These are phyloP conservation scores for Eimeria necatrix DNA, from an alignment of 169 alveolate genomes.

Conservation along the genomic window DNA sequence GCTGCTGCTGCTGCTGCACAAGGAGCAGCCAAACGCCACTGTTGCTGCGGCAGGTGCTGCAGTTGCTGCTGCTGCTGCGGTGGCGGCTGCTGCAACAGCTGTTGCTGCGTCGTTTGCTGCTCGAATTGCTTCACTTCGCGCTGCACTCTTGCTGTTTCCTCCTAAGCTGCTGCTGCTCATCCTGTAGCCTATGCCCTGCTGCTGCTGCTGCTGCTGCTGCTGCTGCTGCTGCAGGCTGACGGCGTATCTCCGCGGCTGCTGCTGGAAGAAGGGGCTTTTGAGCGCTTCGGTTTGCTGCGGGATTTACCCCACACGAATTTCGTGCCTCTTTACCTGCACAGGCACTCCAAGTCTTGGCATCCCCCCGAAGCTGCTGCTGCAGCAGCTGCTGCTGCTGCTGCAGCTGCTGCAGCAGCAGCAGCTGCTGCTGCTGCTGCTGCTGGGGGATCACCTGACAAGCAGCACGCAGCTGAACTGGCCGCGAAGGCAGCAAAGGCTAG, in stretches of 20 bases:
- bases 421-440: conserved; percentile 31
- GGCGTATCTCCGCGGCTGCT: conserved; percentile 2
- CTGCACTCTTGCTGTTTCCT: not conserved
- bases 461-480: not conserved
- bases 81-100: not conserved
- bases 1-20: not conserved
- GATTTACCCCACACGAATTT: not conserved
- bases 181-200: not conserved
- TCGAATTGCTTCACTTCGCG: not conserved
- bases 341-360: conserved; percentile 49
- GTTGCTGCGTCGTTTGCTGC: not conserved
- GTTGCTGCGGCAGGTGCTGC: not conserved
- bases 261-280: conserved; percentile 29
- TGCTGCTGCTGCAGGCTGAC: conserved; percentile 49
- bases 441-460: not conserved
- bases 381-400: not conserved
- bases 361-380: conserved; percentile 4
- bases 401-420: not conserved
- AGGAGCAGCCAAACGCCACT: not conserved
- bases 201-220: conserved; percentile 40
- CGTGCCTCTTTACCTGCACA: not conserved
- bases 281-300: not conserved
- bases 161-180: not conserved
- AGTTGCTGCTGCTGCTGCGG: not conserved
- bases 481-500: not conserved